A percentile compares a stretch with the other conserved stretches of the same genome.
Conservation (phyloP, 2,329 filamentous ascomycete genomes). For the Thielaviopsis populi region DNA sequence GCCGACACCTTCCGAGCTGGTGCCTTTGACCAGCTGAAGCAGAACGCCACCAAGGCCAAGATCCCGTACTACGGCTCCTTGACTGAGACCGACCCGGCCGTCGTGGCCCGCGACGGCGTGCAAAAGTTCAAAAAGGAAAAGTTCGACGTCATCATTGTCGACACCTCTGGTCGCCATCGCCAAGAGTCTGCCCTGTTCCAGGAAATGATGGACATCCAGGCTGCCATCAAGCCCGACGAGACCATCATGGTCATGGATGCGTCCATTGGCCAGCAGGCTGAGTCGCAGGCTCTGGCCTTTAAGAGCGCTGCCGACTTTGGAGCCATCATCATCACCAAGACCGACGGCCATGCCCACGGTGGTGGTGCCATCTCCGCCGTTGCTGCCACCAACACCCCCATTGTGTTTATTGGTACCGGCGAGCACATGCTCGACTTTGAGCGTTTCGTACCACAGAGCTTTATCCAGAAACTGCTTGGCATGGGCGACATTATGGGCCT, state of each 20-base stretch:
- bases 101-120: conserved; percentile 87
- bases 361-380: conserved; percentile 97
- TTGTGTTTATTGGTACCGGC: conserved; percentile 94
- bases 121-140: conserved; percentile 98
- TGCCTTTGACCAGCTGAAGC: conserved; percentile 96
- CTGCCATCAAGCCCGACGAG: conserved; percentile 73
- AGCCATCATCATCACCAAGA: conserved; percentile 98
- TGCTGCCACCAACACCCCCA: conserved; percentile 88
- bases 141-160: conserved; percentile 97
- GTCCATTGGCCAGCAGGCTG: conserved; percentile 90
- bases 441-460: conserved; percentile 80
- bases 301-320: conserved; percentile 95
- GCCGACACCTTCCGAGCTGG: conserved; percentile 97
- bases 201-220: conserved; percentile 95
- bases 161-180: conserved; percentile 87
- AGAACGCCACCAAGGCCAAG: conserved; percentile 97
- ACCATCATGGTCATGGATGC: conserved; percentile 97
- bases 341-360: conserved; percentile 85
- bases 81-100: conserved; percentile 88
- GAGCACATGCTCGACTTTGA: conserved; percentile 95
- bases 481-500: conserved; percentile 96
- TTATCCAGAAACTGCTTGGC: conserved; percentile 82
- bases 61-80: conserved; percentile 96
- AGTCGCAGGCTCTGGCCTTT: conserved; percentile 89
- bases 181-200: conserved; percentile 92